These are phyloP conservation scores for Alternaria ventricosa DNA, from an alignment of 2,329 filamentous ascomycete genomes.

Conservation along the genomic window DNA sequence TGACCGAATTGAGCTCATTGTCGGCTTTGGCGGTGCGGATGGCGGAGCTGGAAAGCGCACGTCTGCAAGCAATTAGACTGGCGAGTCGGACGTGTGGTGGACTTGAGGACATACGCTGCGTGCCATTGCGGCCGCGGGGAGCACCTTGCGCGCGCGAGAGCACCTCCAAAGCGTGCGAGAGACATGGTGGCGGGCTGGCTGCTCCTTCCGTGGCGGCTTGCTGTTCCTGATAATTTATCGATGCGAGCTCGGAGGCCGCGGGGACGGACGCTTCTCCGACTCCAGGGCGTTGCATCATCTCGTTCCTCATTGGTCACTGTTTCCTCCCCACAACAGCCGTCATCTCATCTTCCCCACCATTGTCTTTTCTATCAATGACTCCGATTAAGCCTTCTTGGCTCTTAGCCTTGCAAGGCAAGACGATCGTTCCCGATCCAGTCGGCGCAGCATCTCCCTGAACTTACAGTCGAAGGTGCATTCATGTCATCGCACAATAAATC, in stretches of 20 bases:
- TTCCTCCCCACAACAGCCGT: not conserved
- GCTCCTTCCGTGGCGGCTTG: slow-evolving; percentile 16
- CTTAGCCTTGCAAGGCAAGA: not conserved
- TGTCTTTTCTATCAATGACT: not conserved
- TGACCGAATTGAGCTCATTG: slow-evolving; percentile 73
- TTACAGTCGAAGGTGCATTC: not conserved
- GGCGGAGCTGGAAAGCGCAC: slow-evolving; percentile 44
- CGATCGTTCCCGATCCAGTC: not conserved
- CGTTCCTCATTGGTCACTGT: not conserved
- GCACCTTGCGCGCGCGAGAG: slow-evolving; percentile 41
- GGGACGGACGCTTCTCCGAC: slow-evolving; percentile 17
- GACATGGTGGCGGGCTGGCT: slow-evolving; percentile 38
- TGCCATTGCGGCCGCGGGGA: slow-evolving; percentile 41
- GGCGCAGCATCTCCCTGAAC: not conserved
- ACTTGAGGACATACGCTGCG: slow-evolving; percentile 33
- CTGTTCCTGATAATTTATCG: slow-evolving; percentile 32
- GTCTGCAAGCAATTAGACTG: slow-evolving; percentile 34
- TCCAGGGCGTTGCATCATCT: not conserved
- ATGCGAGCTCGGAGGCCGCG: slow-evolving; percentile 30
- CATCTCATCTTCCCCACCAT: not conserved
- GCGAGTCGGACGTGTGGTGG: not conserved
- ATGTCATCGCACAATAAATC: not conserved
- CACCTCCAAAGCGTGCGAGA: slow-evolving; percentile 45
- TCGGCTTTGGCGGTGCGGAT: slow-evolving; percentile 40
- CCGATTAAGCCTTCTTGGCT: not conserved